Base-by-base conservation (phyloP, 768 basidiomycete species). In the Aureoboletus auriporus region DNA sequence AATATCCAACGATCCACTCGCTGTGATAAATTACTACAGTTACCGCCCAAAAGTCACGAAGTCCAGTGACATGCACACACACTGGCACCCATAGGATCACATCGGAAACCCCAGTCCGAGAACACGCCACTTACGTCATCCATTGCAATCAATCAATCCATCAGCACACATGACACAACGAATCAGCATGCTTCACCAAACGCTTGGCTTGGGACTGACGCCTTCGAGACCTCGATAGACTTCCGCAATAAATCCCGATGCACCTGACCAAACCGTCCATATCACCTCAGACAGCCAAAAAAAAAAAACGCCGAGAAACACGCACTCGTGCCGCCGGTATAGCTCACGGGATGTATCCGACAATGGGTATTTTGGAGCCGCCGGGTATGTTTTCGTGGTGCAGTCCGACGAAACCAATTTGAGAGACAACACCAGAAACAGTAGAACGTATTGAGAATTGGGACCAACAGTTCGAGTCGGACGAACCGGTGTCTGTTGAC, bases 161-260 rank as follows among this genome's bases (percentile, higher is more conserved):
- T 52, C 11, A 42, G 14, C 14, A 14, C 11, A 35, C 20, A 33
- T 16, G 6, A 10, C 49, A 50, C 16, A 43, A 41, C 28, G 47
- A 33, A 52, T 34, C 29, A 36, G 28, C 46, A 16, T 50, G 60
- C 77, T 4, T 61, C 57, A 86, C 89, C 89, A 50, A 91, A 80
- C 8, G 75, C 75, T 66, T 90, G 89, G 49, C 77, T 67, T 31
- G 75, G 57, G 16, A 82, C 65, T 3, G 79, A 80, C 9, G 91
- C 56, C 47, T 83, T 83, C n/a, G 78, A 74, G 38, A n/a, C n/a
- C n/a, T 69, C 64, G 20, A 90, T 65, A 8, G 75, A 74, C 66
- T 91, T 88, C 58, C 68, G 84, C 88, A 46, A 89, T 75, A 58
- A 86, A 88, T 5, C 89, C 89, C 4, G 76, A 77, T 3, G 77